These are phyloP conservation scores for Rhizopogon hawkerae DNA, from an alignment of 1,284 basidiomycete species.

Conservation along the genomic window DNA sequence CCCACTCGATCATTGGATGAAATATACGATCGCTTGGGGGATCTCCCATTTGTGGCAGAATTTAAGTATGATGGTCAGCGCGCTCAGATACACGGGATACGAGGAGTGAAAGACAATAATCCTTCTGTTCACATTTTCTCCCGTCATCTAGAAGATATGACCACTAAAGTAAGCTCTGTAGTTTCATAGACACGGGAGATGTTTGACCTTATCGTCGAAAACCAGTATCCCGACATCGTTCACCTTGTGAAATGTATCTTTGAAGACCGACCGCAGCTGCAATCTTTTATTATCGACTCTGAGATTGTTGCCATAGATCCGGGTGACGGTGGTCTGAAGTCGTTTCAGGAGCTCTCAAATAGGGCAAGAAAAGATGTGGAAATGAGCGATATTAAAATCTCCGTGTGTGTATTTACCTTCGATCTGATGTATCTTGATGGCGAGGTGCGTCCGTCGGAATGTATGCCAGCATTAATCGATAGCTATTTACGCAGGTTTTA, in stretches of 20 bases:
- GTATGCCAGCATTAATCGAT: background rate
- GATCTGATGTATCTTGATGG: slow-evolving; percentile 88
- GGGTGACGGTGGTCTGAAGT: slow-evolving; percentile 54
- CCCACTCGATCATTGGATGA: slow-evolving; percentile 81
- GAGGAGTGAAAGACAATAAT: slow-evolving; percentile 31
- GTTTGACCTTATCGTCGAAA: slow-evolving; percentile 17
- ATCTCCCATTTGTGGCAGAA: slow-evolving; percentile 69
- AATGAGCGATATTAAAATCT: slow-evolving; percentile 70
- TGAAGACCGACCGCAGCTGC: slow-evolving; percentile 33
- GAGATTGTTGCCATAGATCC: slow-evolving; percentile 78
- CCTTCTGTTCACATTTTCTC: slow-evolving; percentile 71
- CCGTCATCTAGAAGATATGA: slow-evolving; percentile 89
- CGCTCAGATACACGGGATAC: slow-evolving; percentile 72
- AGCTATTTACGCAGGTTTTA: slow-evolving; percentile 43
- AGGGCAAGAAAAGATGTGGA: slow-evolving; percentile 83
- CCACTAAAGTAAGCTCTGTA: slow-evolving; percentile 52
- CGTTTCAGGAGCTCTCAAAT: slow-evolving; percentile 83
- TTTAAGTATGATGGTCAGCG: slow-evolving; percentile 85
- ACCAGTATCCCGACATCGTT: slow-evolving; percentile 82
- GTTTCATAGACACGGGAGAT: slow-evolving; percentile 5
- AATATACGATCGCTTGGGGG: slow-evolving; percentile 66
- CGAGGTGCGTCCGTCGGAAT: slow-evolving; percentile 36
- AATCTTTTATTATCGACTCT: slow-evolving; percentile 77
- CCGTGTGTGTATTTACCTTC: slow-evolving; percentile 84
- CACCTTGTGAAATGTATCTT: slow-evolving; percentile 47